These are phyloP conservation scores for Pneumocystis sp. DNA, from an alignment of 1,139 yeast genomes.

Conservation along the genomic window DNA sequence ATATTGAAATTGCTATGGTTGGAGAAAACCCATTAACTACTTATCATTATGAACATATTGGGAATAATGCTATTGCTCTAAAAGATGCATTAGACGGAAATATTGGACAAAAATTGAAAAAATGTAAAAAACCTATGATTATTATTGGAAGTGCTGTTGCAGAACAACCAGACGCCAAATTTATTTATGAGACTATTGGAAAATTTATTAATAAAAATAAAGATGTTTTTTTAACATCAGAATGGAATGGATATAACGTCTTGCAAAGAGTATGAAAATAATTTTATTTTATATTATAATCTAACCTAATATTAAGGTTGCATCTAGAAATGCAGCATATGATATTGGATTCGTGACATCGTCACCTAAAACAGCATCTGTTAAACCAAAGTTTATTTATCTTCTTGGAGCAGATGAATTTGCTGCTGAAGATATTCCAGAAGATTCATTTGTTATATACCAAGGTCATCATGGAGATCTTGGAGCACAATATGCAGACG, in stretches of 20 bases:
- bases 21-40: constrained; percentile 72
- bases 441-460: constrained; percentile 76
- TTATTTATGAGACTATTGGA: constrained; percentile 48
- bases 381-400: constrained; percentile 62
- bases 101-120: constrained; percentile 51
- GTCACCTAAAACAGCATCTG: constrained; percentile 32
- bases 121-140: constrained; percentile 62
- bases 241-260: constrained; percentile 72
- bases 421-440: constrained; percentile 53
- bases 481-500: constrained; percentile 83
- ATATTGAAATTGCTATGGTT: constrained; percentile 50
- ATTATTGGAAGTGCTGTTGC: constrained; percentile 72
- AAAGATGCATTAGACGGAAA: constrained; percentile 49
- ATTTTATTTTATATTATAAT: neutral
- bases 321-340: constrained; percentile 73
- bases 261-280: constrained; percentile 40
- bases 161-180: constrained; percentile 50
- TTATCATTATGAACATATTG: constrained; percentile 50
- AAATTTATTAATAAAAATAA: constrained; percentile 44
- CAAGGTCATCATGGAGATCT: constrained; percentile 89
- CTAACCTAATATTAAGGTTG: constrained; percentile 29
- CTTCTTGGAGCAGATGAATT: constrained; percentile 78
- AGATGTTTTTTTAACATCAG: constrained; percentile 47
- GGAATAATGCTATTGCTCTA: constrained; percentile 45
- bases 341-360: constrained; percentile 65